phyloP scores from a whole-genome alignment of 208 protist genomes.

The Wallacemonas collosoma region DNA sequence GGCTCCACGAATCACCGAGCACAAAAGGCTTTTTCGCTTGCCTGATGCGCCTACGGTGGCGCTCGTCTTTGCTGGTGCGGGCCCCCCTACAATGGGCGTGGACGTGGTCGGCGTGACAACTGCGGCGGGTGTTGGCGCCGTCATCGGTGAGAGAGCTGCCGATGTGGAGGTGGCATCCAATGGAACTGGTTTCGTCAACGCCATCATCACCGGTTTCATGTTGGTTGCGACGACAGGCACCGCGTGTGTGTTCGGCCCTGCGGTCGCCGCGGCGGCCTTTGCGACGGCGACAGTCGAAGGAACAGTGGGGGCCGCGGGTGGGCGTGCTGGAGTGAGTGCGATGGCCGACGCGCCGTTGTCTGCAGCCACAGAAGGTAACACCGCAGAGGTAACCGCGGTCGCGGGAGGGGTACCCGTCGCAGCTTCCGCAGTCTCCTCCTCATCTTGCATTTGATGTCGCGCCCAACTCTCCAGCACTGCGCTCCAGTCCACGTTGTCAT shows the following conservation, averaged over 20 bases:
- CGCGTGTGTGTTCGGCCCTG: background rate
- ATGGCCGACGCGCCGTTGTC: background rate
- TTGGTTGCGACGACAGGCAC: background rate
- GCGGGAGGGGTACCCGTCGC: background rate
- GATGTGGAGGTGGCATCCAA: background rate
- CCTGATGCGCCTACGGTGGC: background rate
- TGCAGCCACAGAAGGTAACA: background rate
- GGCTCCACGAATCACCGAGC: conserved; percentile 3
- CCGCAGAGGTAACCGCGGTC: background rate
- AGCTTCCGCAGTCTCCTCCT: conserved; percentile 12
- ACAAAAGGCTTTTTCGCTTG: conserved; percentile 1
- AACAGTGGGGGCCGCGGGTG: background rate
- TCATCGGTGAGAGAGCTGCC: background rate
- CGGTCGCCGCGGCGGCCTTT: background rate
- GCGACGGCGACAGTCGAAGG: too few relatives aligned
- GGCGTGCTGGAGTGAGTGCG: background rate
- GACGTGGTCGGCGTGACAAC: background rate
- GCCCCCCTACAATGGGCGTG: too few relatives aligned
- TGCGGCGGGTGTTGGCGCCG: conserved; percentile 1
- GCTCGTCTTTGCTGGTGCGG: background rate
- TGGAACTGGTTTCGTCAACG: conserved; percentile 9
- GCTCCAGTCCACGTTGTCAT: conserved; percentile 33
- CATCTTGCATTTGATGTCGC: conserved; percentile 18
- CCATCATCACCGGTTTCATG: conserved; percentile 9
- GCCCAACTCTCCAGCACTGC: conserved; percentile 39